Evolutionary conservation across 139 green algal genomes (phyloP).

Genomic region (Volvox africanus): DNA sequence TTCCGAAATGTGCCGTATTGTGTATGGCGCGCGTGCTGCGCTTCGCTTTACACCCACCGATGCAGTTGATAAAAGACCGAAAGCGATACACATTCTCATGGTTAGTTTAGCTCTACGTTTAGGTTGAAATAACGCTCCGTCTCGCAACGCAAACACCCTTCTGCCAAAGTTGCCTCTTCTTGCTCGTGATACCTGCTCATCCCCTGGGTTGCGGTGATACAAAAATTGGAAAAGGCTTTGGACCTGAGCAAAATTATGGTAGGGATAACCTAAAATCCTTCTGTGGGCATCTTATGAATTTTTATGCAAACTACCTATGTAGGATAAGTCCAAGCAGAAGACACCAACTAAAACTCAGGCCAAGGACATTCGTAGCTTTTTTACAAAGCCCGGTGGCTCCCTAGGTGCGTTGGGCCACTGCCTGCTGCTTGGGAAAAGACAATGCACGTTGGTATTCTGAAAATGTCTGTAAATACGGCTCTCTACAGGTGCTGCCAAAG

Average conservation of each 20-base stretch:
- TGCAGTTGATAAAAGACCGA: too few relatives aligned
- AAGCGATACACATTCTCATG: too few relatives aligned
- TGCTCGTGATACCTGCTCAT: neutral
- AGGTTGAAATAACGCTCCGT: too few relatives aligned
- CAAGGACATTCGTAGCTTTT: constrained; percentile 43
- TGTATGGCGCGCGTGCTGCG: constrained; percentile 1
- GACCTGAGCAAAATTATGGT: neutral
- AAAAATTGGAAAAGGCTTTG: neutral
- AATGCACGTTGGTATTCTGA: too few relatives aligned
- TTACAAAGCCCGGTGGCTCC: neutral
- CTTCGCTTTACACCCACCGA: neutral
- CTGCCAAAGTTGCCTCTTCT: too few relatives aligned
- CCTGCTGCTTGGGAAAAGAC: too few relatives aligned
- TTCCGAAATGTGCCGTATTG: neutral
- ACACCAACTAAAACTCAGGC: neutral
- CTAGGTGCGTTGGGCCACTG: neutral
- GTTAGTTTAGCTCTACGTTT: too few relatives aligned
- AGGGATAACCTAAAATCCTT: neutral
- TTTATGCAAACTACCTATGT: neutral
- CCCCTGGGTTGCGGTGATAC: neutral
- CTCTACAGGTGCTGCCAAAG: neutral
- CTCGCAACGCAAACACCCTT: too few relatives aligned
- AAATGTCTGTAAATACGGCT: too few relatives aligned
- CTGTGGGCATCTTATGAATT: too few relatives aligned
- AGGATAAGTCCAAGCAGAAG: constrained; percentile 24